Evolutionary conservation across 176 grass and related monocot genomes (phyloP).

Genomic region (Rhipidocladum racemiflorum): DNA sequence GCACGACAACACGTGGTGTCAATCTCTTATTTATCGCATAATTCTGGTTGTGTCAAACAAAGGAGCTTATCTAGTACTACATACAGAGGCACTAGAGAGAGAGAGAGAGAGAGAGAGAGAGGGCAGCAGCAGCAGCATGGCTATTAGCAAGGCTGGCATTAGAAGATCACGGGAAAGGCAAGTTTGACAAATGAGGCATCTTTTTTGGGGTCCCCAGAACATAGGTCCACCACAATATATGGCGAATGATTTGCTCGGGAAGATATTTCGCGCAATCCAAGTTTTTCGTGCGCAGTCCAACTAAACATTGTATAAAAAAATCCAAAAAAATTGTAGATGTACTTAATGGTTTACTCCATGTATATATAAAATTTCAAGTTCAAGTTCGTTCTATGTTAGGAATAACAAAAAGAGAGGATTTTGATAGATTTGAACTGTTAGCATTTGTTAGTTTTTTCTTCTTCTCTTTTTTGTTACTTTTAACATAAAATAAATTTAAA

Average conservation of each 20-base stretch:
- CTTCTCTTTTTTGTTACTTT: too few relatives aligned
- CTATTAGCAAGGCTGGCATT: conserved; percentile 53
- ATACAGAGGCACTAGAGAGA: neutral
- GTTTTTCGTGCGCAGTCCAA: too few relatives aligned
- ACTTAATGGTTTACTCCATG: too few relatives aligned
- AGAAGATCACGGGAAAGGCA: conserved; percentile 45
- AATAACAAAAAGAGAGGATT: too few relatives aligned
- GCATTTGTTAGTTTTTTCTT: too few relatives aligned
- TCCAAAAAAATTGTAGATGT: too few relatives aligned
- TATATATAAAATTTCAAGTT: too few relatives aligned
- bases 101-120: neutral
- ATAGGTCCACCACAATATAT: conserved; percentile 35
- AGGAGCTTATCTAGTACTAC: neutral
- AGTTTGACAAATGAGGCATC: conserved; percentile 55
- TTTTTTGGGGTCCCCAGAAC: conserved; percentile 42
- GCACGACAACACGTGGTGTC: neutral
- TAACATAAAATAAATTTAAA: too few relatives aligned
- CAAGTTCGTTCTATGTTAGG: too few relatives aligned
- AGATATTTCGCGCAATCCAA: too few relatives aligned
- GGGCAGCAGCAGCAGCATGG: conserved; percentile 34
- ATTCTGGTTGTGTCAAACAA: neutral
- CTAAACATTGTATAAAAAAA: too few relatives aligned
- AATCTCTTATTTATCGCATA: neutral
- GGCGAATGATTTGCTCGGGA: neutral
- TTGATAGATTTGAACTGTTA: too few relatives aligned